These are phyloP conservation scores for Fusarium foetens DNA, from an alignment of 2,329 filamentous ascomycete genomes.

Conservation along the genomic window DNA sequence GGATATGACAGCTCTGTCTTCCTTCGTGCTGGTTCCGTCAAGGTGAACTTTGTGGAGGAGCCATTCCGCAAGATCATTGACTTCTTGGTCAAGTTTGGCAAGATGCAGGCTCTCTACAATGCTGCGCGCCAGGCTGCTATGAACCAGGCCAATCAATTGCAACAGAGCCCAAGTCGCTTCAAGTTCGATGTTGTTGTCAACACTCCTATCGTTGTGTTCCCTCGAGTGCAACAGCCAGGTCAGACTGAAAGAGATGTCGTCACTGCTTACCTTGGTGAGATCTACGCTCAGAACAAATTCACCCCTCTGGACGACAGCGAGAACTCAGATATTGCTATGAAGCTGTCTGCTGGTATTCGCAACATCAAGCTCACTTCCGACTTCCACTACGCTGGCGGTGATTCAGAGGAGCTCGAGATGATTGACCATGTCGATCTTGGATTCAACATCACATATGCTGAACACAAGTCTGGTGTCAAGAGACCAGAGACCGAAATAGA, in stretches of 20 bases:
- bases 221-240: slow-evolving; percentile 77
- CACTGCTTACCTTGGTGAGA: slow-evolving; percentile 94
- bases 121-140: slow-evolving; percentile 94
- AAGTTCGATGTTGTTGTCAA: slow-evolving; percentile 94
- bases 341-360: slow-evolving; percentile 88
- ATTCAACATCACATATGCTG: slow-evolving; percentile 91
- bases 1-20: slow-evolving; percentile 95
- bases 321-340: slow-evolving; percentile 81
- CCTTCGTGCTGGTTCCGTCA: slow-evolving; percentile 91
- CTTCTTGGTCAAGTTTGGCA: slow-evolving; percentile 98
- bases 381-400: slow-evolving; percentile 79
- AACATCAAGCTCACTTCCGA: slow-evolving; percentile 92
- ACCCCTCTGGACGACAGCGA: slow-evolving; percentile 82
- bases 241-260: slow-evolving; percentile 80
- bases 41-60: slow-evolving; percentile 96
- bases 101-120: slow-evolving; percentile 99
- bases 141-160: slow-evolving; percentile 91
- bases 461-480: slow-evolving; percentile 80
- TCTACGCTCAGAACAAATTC: slow-evolving; percentile 96
- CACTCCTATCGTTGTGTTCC: slow-evolving; percentile 96
- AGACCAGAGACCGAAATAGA: slow-evolving; percentile 92
- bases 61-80: slow-evolving; percentile 98
- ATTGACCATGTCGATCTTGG: slow-evolving; percentile 96
- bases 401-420: slow-evolving; percentile 89
- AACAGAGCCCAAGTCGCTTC: slow-evolving; percentile 88